Conservation (phyloP, 306 rosid species). For the Prosopis cineraria region DNA sequence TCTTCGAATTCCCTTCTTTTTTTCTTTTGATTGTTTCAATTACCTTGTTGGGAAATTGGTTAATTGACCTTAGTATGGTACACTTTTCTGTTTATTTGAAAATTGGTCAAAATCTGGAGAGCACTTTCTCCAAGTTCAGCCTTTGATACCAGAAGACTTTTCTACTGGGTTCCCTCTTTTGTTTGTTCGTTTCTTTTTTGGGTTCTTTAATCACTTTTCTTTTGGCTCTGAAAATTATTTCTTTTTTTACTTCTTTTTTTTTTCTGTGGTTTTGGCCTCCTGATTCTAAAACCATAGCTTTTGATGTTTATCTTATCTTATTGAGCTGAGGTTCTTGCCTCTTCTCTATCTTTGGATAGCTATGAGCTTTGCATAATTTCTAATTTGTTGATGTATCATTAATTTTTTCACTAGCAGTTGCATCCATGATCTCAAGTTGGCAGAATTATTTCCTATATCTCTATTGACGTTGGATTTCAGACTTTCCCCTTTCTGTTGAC, state of each 20-base stretch:
- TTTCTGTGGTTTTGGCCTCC: constrained; percentile 4
- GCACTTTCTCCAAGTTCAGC: constrained; percentile 33
- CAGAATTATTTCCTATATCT: constrained; percentile 14
- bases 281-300: constrained; percentile 16
- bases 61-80: constrained; percentile 10
- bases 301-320: constrained; percentile 28
- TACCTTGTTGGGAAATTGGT: background rate
- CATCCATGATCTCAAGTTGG: constrained; percentile 23
- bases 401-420: background rate
- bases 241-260: background rate
- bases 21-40: background rate
- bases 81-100: constrained; percentile 20
- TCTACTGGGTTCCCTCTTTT: constrained; percentile 35
- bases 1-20: constrained; percentile 19
- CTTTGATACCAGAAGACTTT: constrained; percentile 36
- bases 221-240: constrained; percentile 8
- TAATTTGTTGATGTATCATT: background rate
- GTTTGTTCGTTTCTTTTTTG: constrained; percentile 16
- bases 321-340: constrained; percentile 11
- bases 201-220: background rate
- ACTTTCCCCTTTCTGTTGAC: constrained; percentile 11
- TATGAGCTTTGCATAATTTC: background rate
- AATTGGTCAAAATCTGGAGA: constrained; percentile 25
- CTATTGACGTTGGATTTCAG: constrained; percentile 24
- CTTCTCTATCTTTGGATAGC: constrained; percentile 10